Evolutionary conservation across 179 eudicot genomes (phyloP).

Genomic region (Spergularia azorica): DNA sequence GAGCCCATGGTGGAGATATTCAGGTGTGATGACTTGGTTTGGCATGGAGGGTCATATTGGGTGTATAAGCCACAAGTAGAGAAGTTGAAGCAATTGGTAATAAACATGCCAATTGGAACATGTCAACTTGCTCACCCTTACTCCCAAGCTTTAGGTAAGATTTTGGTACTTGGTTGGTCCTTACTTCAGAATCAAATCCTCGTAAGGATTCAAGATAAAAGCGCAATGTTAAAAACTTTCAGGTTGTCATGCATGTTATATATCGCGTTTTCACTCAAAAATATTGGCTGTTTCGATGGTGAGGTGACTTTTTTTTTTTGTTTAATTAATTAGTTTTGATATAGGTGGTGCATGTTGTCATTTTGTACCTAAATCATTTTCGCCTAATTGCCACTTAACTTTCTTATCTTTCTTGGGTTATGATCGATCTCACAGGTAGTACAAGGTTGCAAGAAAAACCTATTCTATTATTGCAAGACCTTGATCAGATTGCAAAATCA

Average conservation of each 20-base stretch:
- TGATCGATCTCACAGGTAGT: conserved; percentile 27
- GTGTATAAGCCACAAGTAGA: conserved; percentile 64
- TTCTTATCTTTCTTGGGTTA: no score
- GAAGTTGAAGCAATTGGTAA: conserved; percentile 40
- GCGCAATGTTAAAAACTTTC: no score
- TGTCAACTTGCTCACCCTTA: conserved; percentile 42
- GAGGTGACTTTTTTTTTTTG: no score
- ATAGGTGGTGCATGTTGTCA: no score
- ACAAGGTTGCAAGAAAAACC: conserved; percentile 16
- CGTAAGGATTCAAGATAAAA: no score
- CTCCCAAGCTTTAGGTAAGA: conserved; percentile 19
- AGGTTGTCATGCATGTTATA: no score
- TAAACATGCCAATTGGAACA: conserved; percentile 56
- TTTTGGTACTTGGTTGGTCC: neutral
- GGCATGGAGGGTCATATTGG: conserved; percentile 55
- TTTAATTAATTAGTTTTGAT: no score
- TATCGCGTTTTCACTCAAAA: no score
- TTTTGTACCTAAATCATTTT: no score
- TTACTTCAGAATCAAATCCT: no score
- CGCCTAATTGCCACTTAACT: neutral
- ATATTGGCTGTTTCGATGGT: no score
- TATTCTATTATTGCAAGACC: neutral
- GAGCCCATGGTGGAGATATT: conserved; percentile 80
- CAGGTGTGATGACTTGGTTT: conserved; percentile 64
- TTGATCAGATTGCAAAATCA: neutral